Evolutionary conservation across 441 rosid genomes (phyloP).

Genomic region (Flueggea neowawraea): DNA sequence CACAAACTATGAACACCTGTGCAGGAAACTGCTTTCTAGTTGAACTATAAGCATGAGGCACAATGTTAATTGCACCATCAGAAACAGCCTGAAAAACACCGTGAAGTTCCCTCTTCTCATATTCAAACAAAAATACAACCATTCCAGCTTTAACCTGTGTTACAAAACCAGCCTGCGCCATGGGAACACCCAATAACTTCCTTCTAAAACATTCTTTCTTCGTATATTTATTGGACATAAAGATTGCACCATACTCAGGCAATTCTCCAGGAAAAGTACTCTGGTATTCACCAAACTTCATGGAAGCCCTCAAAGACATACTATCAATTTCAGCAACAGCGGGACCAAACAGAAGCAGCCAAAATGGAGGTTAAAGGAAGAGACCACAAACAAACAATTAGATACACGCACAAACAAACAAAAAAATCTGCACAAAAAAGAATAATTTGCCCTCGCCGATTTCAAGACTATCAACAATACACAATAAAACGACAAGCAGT

Average conservation of each 20-base stretch:
- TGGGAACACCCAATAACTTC: conserved; percentile 54
- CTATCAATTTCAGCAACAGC: conserved; percentile 31
- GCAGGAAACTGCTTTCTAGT: conserved; percentile 64
- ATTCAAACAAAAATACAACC: conserved; percentile 67
- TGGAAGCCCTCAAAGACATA: conserved; percentile 14
- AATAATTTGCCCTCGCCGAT: too few relatives aligned
- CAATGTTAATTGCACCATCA: conserved; percentile 56
- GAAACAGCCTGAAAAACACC: conserved; percentile 61
- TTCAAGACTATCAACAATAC: too few relatives aligned
- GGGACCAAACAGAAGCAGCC: too few relatives aligned
- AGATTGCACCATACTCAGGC: conserved; percentile 66
- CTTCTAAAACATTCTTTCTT: conserved; percentile 41
- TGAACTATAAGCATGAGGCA: conserved; percentile 43
- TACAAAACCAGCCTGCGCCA: conserved; percentile 36
- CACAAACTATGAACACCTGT: conserved; percentile 35
- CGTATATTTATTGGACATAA: conserved; percentile 50
- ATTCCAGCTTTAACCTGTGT: conserved; percentile 58
- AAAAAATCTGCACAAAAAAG: too few relatives aligned
- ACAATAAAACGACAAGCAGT: too few relatives aligned
- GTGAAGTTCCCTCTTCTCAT: conserved; percentile 51
- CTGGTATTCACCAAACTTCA: conserved; percentile 22
- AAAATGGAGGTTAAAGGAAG: too few relatives aligned
- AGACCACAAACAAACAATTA: too few relatives aligned
- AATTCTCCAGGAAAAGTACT: conserved; percentile 26
- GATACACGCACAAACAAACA: too few relatives aligned